Base-by-base conservation (phyloP, 805 yeast genomes). In the Kuraishia cidri region DNA sequence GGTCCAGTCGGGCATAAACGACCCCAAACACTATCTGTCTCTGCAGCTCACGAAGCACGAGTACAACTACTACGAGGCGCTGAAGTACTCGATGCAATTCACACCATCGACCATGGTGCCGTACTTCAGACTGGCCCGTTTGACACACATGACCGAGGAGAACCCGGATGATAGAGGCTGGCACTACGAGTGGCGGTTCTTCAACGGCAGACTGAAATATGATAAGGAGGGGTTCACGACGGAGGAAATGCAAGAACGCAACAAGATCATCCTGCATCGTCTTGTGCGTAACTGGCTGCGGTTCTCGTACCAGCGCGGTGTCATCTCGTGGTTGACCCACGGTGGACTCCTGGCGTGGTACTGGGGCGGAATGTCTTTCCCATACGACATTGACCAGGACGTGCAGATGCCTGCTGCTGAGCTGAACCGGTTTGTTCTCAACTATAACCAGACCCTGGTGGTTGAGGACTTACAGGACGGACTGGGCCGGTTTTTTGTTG, bases 261-360 rank as follows among this genome's bases (percentile, higher is more conserved):
- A 24, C 24, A 24, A 23, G 33, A 55, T 62, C 10, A n/a, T n/a
- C n/a, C n/a, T n/a, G n/a, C 79, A 75, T 44, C 62, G 69, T 30
- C 40, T 75, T 24, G 42, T 67, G 4, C 58, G 75, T 34, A 62
- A 74, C 3, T 78, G 79, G 74, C 58, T 75, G 14, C 57, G 64
- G 26, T 71, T 75, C 44, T 51, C 73, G 20, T 45, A 56, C 12
- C 54, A 59, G 9, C 53, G 63, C 14, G 66, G 63, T 2, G 40
- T 76, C 5, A 45, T 57, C 7, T 65, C 80, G 0, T 78, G 83
- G 81, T 60, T 77, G 23, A 72, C 78, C 5, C 80, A 75, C 49
- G 84, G 84, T 3, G 58, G 80, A 6, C 55, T 77, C 36, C 58
- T 77, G 19, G 77, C 79, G 6, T 76, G 77, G 71, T 66, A 69